Percentiles rank a stretch among this genome's conserved stretches.
Evolutionary conservation across 139 green algal genomes (phyloP).

Genomic region (Chlorokybus atmophyticus): DNA sequence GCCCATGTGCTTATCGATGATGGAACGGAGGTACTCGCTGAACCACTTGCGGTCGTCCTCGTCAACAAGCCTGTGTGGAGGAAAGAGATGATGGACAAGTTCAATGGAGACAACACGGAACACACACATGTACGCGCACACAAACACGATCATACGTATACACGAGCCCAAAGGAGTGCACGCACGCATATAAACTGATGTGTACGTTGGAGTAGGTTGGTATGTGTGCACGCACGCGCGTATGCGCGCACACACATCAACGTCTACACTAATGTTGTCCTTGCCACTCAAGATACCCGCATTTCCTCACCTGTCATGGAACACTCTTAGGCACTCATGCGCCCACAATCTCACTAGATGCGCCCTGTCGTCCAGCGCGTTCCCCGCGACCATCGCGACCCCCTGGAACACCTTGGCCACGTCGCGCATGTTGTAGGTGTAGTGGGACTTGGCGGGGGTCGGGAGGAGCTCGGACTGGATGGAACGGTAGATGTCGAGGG

Average conservation of each 20-base stretch:
- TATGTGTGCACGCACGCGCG: no score
- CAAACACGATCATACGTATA: no score
- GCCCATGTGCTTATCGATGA: conserved; percentile 29
- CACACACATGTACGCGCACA: no score
- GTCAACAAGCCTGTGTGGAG: conserved; percentile 46
- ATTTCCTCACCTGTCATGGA: no score
- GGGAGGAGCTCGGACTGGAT: conserved; percentile 29
- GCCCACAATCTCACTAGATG: conserved; percentile 44
- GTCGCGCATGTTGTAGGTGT: conserved; percentile 72
- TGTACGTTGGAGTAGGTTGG: no score
- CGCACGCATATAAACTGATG: no score
- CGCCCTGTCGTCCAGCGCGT: conserved; percentile 27
- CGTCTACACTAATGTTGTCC: no score
- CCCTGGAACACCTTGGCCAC: conserved; percentile 49
- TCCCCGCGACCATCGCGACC: conserved; percentile 34
- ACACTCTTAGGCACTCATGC: conserved; percentile 52
- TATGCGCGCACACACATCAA: no score
- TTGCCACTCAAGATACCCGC: no score
- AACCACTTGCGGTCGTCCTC: conserved; percentile 59
- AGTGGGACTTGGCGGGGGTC: conserved; percentile 63
- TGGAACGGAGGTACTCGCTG: conserved; percentile 22
- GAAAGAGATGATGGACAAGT: no score
- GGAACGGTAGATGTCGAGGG: conserved; percentile 32
- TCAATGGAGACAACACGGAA: no score
- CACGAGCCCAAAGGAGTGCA: no score